Percentiles rank a stretch among this genome's conserved stretches.
phyloP scores from a whole-genome alignment of 495 filamentous ascomycete species.

The Penicillium verhagenii region DNA sequence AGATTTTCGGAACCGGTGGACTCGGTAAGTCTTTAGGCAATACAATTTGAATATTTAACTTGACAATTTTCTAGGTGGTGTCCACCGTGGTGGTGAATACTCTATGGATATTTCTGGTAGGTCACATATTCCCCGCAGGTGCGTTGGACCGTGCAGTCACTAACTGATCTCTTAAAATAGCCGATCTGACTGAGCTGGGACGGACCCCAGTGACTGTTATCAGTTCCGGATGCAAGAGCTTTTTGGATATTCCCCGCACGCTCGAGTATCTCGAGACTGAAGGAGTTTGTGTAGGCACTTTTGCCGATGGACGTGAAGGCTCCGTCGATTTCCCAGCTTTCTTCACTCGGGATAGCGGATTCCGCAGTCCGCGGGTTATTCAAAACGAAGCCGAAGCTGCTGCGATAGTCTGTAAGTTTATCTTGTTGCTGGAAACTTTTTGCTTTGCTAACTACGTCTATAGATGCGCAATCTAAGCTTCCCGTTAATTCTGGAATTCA shows the following conservation, averaged over 20 bases:
- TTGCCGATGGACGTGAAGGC: slow-evolving; percentile 71
- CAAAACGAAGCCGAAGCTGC: slow-evolving; percentile 78
- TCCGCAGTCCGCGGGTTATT: slow-evolving; percentile 72
- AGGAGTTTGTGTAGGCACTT: slow-evolving; percentile 82
- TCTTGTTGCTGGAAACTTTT: background rate
- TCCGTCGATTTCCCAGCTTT: slow-evolving; percentile 84
- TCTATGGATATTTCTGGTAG: slow-evolving; percentile 81
- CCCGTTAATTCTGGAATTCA: slow-evolving; percentile 70
- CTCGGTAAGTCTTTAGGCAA: slow-evolving; percentile 31
- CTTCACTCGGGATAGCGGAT: slow-evolving; percentile 80
- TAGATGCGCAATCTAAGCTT: slow-evolving; percentile 64
- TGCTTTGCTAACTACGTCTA: background rate
- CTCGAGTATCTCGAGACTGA: slow-evolving; percentile 95
- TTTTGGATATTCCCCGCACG: slow-evolving; percentile 86
- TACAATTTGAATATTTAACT: background rate
- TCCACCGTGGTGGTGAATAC: slow-evolving; percentile 84
- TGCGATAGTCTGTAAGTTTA: slow-evolving; percentile 70
- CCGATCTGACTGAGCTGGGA: slow-evolving; percentile 93
- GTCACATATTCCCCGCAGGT: background rate
- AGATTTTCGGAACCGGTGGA: slow-evolving; percentile 84
- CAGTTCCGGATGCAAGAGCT: slow-evolving; percentile 90
- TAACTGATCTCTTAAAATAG: slow-evolving; percentile 30
- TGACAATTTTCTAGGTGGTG: slow-evolving; percentile 64
- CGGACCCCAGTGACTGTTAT: slow-evolving; percentile 86
- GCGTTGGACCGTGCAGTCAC: background rate